Evolutionary conservation across 805 yeast species (phyloP), one percentile per base, ranked within the genome.

Genomic region (Schwanniomyces occidentalis): DNA sequence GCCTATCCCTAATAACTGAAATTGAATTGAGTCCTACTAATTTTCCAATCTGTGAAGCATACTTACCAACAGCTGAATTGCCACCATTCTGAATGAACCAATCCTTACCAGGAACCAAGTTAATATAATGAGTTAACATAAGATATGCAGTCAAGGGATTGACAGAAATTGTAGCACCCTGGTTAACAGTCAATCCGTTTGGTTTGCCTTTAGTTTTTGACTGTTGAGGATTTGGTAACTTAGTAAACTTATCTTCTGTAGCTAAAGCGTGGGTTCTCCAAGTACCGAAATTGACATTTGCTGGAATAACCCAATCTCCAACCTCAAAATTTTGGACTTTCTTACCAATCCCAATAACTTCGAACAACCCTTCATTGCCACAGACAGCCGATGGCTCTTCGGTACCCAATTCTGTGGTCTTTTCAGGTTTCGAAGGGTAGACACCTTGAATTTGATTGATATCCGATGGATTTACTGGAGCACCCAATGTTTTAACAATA

Each of bases 51-150:
- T 93, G 99, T 31, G 88, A 74, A 6, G 95, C 98, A 48, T 85
- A 81, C 48, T 88, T 80, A 5, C 96, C 96, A 8, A 93, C 99
- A 18, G 93, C 95, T 6, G 96, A 87, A 46, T 88, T 93, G 22
- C 96, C 98, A 20, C 96, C 99, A 52, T 91, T 93, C 64, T 93
- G 98, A 42, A 93, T 80, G 44, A 93, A 77, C 95, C 96, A 93
- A 58, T 90, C 90, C 37, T 59, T 58, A 13, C 87, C 87, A 2
- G 78, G 74, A 39, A 68, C 58, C 51, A 84, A 62, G 36, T 76
- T 69, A 34, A 65, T 76, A 57, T 78, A 85, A 59, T 82, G 75
- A 12, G 83, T 78, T 42, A 91, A 80, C 85, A 93, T 76, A 60
- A 87, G 85, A 51, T 80, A 87, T 0, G 98, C 99, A 7, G 96